A percentile compares a stretch with the other conserved stretches of the same genome.
Evolutionary conservation across 2,329 filamentous ascomycete genomes (phyloP).

Genomic region (Ophiostoma sp.): DNA sequence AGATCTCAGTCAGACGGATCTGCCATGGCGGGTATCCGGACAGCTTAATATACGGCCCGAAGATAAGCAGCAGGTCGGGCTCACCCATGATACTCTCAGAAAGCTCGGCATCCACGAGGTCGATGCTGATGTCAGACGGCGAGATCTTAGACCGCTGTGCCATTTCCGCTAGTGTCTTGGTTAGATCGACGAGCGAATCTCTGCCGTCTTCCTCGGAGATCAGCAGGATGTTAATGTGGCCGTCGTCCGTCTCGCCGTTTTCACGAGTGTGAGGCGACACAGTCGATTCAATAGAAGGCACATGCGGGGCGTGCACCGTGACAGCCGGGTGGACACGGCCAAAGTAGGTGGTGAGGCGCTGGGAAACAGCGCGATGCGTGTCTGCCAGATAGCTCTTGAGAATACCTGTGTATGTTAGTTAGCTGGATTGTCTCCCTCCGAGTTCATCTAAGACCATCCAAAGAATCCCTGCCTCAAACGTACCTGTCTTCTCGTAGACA

Average conservation of each 20-base stretch:
- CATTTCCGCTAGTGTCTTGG: conserved; percentile 92
- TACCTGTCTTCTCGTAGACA: conserved; percentile 88
- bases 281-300: conserved; percentile 51
- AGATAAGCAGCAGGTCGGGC: conserved; percentile 83
- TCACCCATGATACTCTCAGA: conserved; percentile 74
- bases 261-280: conserved; percentile 39
- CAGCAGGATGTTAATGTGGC: conserved; percentile 61
- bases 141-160: conserved; percentile 80
- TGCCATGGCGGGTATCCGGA: conserved; percentile 97
- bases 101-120: conserved; percentile 86
- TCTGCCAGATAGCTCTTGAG: conserved; percentile 86
- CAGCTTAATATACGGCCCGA: conserved; percentile 75
- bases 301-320: conserved; percentile 66
- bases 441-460: not conserved
- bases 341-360: conserved; percentile 83
- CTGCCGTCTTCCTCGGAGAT: conserved; percentile 84
- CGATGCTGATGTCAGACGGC: conserved; percentile 72
- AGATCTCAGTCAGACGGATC: conserved; percentile 89
- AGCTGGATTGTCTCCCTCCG: not conserved
- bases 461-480: conserved; percentile 28
- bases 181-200: conserved; percentile 91
- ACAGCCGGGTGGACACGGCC: conserved; percentile 68
- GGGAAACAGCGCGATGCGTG: conserved; percentile 70
- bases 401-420: conserved; percentile 53
- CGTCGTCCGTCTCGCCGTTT: conserved; percentile 30